Evolutionary conservation across 805 yeast genomes (phyloP), one percentile per base, ranked within the genome.

Genomic region (Debaryomyces castellii): DNA sequence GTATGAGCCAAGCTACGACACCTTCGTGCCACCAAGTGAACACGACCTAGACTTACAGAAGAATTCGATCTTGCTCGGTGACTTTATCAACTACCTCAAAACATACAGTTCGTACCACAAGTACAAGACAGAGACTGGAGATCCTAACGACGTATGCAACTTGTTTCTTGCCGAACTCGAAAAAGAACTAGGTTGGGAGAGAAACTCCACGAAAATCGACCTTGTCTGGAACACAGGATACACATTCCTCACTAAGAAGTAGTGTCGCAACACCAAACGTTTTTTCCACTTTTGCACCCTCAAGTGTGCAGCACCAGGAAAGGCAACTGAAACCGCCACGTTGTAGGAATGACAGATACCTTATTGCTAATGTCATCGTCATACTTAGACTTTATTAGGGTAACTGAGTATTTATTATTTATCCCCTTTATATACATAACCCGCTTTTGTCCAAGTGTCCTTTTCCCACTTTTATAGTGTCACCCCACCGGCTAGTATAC

Each of bases 41-140:
- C 35, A 46, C 0, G 64, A 66, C 40, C 53, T 63, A 12, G 62
- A 58, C 35, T 57, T 72, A 40, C 63, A 73, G 40, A 69, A 69
- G 40, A 62, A 66, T 44, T 58, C 66, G 12, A 63, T 75, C 32
- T 64, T 80, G 0, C 47, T 89, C 28, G 60, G 53, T 4, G 80
- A 71, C 4, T 81, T 76, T 51, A 60, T 69, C 3, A 62, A 71
- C 16, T 87, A 88, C 59, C 57, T 85, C 20, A 63, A 69, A n/a
- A 87, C 96, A 0, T 85, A 83, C 76, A 85, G 94, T 56, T 77
- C 87, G 1, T 80, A 77, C 59, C 88, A 83, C 62, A 70, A 67
- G 35, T 85, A 81, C 78, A 63, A 66, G 40, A 65, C 66, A 16
- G 63, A 58, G 1, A 67, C 75, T 5, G 67, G 70, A 1, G 58